A percentile compares a stretch with the other conserved stretches of the same genome.
Evolutionary conservation across 768 basidiomycete species (phyloP).

Genomic region (Amanita rimosa): DNA sequence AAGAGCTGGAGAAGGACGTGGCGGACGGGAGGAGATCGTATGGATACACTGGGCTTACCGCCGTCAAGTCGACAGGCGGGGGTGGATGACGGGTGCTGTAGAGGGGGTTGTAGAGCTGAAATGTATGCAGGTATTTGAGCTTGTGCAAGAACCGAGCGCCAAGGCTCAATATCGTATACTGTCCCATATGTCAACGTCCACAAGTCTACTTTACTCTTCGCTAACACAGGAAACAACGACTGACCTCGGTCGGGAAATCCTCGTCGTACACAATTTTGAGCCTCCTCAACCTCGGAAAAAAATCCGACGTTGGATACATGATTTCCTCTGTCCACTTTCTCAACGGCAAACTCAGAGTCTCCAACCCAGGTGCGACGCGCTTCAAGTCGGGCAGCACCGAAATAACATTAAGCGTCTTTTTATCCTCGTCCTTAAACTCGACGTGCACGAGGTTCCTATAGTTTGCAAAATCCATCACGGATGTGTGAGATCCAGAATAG

Average conservation of each 20-base stretch:
- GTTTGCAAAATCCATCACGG: slow-evolving; percentile 8
- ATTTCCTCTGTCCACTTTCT: slow-evolving; percentile 36
- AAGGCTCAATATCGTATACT: slow-evolving; percentile 29
- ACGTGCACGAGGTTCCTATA: slow-evolving; percentile 10
- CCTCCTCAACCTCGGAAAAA: slow-evolving; percentile 23
- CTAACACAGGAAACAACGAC: slow-evolving; percentile 9
- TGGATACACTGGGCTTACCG: too few species aligned
- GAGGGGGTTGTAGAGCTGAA: slow-evolving; percentile 22
- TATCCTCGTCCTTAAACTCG: slow-evolving; percentile 12
- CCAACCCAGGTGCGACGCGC: slow-evolving; percentile 10
- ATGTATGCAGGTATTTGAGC: slow-evolving; percentile 24
- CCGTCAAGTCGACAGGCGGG: neutral
- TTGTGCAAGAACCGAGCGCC: slow-evolving; percentile 29
- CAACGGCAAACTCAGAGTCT: slow-evolving; percentile 20
- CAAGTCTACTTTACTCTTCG: neutral
- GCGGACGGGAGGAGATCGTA: too few species aligned
- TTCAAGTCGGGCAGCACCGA: slow-evolving; percentile 15
- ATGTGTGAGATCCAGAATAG: slow-evolving; percentile 11
- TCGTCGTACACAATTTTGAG: slow-evolving; percentile 28
- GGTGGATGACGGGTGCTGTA: neutral
- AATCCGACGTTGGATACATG: slow-evolving; percentile 26
- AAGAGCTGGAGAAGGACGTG: neutral
- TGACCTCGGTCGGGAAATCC: slow-evolving; percentile 29
- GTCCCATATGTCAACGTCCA: neutral
- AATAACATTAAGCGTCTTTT: slow-evolving; percentile 10